Evolutionary conservation across 2,329 filamentous ascomycete genomes (phyloP), one percentile per base, ranked within the genome.

Genomic region (Escovopsis sp.): DNA sequence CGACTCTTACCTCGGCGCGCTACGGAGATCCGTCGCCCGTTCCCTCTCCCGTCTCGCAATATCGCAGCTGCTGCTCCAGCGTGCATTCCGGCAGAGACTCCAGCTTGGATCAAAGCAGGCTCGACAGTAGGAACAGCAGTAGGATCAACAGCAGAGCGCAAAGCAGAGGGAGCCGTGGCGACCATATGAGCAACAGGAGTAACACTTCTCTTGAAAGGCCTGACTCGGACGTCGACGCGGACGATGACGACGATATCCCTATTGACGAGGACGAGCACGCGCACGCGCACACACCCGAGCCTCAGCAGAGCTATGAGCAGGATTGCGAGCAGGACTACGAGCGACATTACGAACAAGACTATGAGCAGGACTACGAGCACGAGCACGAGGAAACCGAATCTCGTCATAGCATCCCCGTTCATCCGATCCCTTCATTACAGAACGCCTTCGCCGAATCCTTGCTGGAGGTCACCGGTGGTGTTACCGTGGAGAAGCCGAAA

Each of bases 401-500:
- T 12, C 13, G 36, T 25, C 45, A 48, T 34, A 45, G 43, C 27
- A 53, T 56, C 31, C 55, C 55, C 12, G 43, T 45, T 11, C 84
- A 92, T 51, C 84, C 84, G 6, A 77, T 90, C 35, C 61, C 72
- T 13, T 69, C 71, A 21, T 81, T 90, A 72, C 84, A 90, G 54
- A 72, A 70, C 41, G 81, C 84, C 41, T 90, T 92, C 52, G 76
- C 81, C 46, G 84, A 90, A 57, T 88, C 82, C 2, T 72, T 90
- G 45, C 61, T 74, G 38, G 84, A 90, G 50, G 77, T 77, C 25
- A 72, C 72, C 12, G 60, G 62, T n/a, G 61, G 57, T 10, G 53
- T 57, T 4, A 57, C 57, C 11, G 44, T 41, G 5, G 45, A 45
- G 9, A 72, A 74, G 44, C 70, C 70, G 0, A 70, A 66, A 51